Evolutionary conservation across 2,329 filamentous ascomycete species (phyloP).

Genomic region (Fusarium sp.): DNA sequence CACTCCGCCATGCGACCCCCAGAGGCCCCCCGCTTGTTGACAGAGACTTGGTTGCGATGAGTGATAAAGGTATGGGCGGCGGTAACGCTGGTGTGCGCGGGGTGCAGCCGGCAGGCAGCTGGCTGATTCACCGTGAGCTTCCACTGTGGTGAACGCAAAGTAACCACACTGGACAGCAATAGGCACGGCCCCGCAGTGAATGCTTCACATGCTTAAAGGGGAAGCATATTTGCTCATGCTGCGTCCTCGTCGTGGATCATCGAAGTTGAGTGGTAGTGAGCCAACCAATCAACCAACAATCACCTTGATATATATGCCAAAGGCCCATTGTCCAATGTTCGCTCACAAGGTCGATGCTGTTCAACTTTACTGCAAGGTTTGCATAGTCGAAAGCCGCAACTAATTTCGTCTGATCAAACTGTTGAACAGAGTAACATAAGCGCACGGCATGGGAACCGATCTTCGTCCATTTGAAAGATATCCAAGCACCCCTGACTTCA

Average conservation of each 20-base stretch:
- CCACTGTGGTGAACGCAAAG: background rate
- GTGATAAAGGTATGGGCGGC: conserved; percentile 13
- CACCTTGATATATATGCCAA: background rate
- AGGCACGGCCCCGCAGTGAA: background rate
- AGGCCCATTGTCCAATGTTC: background rate
- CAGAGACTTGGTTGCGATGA: background rate
- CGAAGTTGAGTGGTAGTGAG: background rate
- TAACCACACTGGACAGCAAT: background rate
- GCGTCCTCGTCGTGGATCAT: background rate
- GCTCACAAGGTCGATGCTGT: background rate
- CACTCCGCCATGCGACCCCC: conserved; percentile 2
- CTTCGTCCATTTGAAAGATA: background rate
- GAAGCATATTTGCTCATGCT: background rate
- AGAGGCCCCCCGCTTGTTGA: conserved; percentile 24
- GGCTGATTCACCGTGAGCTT: background rate
- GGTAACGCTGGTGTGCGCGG: background rate
- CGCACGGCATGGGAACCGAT: background rate
- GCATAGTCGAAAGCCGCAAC: background rate
- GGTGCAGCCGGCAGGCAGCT: conserved; percentile 21
- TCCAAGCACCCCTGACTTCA: conserved; percentile 30
- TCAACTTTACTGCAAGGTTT: background rate
- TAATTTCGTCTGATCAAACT: background rate
- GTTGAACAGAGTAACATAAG: background rate
- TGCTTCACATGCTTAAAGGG: background rate
- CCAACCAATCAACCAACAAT: background rate